Conservation (phyloP, 176 grass and related monocot species). For the Phoenix roebelenii region DNA sequence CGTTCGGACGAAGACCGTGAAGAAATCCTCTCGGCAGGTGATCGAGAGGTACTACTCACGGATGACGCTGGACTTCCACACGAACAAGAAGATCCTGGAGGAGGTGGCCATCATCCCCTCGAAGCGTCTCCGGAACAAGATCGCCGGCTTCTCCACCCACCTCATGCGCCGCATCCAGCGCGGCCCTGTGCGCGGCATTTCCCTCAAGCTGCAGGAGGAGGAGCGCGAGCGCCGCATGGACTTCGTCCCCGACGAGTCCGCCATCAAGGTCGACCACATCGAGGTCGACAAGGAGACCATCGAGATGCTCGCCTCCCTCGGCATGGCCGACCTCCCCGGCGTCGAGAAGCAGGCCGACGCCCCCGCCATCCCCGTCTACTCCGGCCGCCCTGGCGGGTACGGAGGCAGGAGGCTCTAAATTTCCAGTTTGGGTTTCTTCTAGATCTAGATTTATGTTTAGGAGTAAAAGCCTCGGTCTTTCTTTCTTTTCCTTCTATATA, state of each 20-base stretch:
- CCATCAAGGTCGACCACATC: slow-evolving; percentile 12
- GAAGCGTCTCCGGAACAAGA: slow-evolving; percentile 16
- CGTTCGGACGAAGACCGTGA: slow-evolving; percentile 13
- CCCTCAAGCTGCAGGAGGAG: slow-evolving; percentile 19
- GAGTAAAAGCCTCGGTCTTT: no score
- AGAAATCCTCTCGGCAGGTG: slow-evolving; percentile 9
- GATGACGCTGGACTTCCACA: slow-evolving; percentile 14
- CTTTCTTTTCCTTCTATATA: no score
- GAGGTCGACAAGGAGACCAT: slow-evolving; percentile 12
- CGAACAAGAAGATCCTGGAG: slow-evolving; percentile 16
- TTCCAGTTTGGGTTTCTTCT: no score
- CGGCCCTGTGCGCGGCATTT: slow-evolving; percentile 11
- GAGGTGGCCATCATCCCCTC: slow-evolving; percentile 18
- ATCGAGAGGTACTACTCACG: slow-evolving; percentile 13
- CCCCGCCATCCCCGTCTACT: neutral
- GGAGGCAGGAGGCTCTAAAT: no score
- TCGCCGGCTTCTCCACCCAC: slow-evolving; percentile 10
- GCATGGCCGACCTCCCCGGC: slow-evolving; percentile 9
- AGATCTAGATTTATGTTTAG: no score
- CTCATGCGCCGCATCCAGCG: slow-evolving; percentile 17
- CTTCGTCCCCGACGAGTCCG: slow-evolving; percentile 17
- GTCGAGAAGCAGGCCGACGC: slow-evolving; percentile 5
- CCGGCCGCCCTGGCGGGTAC: no score
- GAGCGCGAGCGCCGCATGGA: slow-evolving; percentile 20
- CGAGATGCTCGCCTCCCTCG: slow-evolving; percentile 10